Evolutionary conservation across 1,139 yeast genomes (phyloP).

Genomic region (Magnusiomyces suaveolens): DNA sequence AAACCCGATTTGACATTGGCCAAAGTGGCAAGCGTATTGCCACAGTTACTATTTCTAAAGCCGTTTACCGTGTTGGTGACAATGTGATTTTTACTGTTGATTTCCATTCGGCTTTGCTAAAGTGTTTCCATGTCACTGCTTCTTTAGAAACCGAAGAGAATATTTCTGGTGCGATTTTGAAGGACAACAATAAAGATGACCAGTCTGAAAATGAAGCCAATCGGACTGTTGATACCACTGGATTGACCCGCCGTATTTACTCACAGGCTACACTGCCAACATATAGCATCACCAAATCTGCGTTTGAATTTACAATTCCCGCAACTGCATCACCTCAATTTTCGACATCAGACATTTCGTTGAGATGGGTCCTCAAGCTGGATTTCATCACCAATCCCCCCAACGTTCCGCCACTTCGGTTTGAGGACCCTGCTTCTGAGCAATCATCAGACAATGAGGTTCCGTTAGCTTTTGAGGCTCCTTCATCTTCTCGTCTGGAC

Average conservation of each 20-base stretch:
- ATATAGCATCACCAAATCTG: slow-evolving; percentile 18
- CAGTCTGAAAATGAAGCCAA: neutral
- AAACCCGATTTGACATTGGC: slow-evolving; percentile 29
- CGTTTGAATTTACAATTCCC: slow-evolving; percentile 30
- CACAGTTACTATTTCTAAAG: slow-evolving; percentile 29
- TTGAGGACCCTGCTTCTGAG: neutral
- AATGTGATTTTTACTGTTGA: slow-evolving; percentile 28
- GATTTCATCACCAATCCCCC: slow-evolving; percentile 30
- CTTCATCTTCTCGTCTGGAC: neutral
- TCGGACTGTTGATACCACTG: slow-evolving; percentile 8
- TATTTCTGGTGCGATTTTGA: slow-evolving; percentile 16
- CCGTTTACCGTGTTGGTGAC: slow-evolving; percentile 34
- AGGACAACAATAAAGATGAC: slow-evolving; percentile 2
- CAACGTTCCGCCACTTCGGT: slow-evolving; percentile 4
- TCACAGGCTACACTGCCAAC: slow-evolving; percentile 20
- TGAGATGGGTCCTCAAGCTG: slow-evolving; percentile 30
- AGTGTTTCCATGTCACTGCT: slow-evolving; percentile 33
- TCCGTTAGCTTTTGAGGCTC: neutral
- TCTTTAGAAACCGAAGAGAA: slow-evolving; percentile 32
- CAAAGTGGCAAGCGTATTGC: slow-evolving; percentile 29
- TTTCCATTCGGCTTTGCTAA: slow-evolving; percentile 20
- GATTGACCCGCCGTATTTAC: slow-evolving; percentile 15
- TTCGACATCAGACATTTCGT: slow-evolving; percentile 27
- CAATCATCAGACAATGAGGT: too few species aligned
- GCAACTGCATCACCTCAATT: slow-evolving; percentile 33